Percentiles rank a stretch among this genome's conserved stretches.
Conservation (phyloP, 805 yeast genomes). For the Metschnikowia baotianmanensis region DNA sequence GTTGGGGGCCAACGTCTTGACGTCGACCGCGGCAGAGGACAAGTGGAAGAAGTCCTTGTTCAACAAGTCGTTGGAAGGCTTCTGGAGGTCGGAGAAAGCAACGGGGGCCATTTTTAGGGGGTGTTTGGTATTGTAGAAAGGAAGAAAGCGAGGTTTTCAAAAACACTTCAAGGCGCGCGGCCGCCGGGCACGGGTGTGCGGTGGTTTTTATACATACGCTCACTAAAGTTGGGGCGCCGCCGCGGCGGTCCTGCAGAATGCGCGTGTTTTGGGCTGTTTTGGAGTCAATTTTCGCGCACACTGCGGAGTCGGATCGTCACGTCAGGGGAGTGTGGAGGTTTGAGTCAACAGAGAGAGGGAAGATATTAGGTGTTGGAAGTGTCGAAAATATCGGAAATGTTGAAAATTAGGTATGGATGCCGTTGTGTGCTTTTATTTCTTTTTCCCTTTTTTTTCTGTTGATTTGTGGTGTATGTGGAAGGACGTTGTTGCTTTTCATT, state of each 20-base stretch:
- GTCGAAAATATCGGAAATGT: no score
- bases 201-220: constrained; percentile 15
- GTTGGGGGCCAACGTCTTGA: constrained; percentile 92
- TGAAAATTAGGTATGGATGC: no score
- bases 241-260: constrained; percentile 16
- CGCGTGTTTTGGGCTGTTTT: constrained; percentile 12
- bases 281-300: neutral
- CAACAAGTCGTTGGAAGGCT: constrained; percentile 86
- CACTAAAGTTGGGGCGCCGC: constrained; percentile 11
- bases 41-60: constrained; percentile 91
- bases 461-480: no score
- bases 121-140: constrained; percentile 1
- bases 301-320: neutral
- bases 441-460: no score
- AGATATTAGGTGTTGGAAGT: no score
- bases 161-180: constrained; percentile 12
- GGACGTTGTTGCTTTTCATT: no score
- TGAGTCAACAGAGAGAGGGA: no score
- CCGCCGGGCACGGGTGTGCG: constrained; percentile 14
- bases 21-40: constrained; percentile 81
- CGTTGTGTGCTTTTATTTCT: no score
- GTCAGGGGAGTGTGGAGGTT: neutral
- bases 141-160: neutral
- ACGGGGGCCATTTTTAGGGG: constrained; percentile 54
- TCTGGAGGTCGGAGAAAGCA: constrained; percentile 90